Base-by-base conservation (phyloP, 1,284 basidiomycete species). In the Cystobasidium pallidum region DNA sequence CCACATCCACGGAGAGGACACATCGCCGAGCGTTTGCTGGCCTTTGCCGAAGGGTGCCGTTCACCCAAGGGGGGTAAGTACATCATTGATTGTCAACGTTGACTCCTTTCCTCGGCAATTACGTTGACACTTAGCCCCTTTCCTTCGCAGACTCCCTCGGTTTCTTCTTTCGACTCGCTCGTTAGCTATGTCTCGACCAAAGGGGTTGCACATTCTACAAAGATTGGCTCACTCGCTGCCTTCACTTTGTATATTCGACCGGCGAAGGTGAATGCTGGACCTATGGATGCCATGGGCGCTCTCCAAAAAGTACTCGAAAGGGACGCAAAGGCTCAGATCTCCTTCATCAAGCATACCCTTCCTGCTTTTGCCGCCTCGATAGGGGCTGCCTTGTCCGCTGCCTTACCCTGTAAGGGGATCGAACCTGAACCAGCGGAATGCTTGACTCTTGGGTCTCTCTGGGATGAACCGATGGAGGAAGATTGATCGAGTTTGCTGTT, bases 1-100 rank as follows among this genome's bases (percentile, higher is more conserved):
- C 32, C 54, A 57, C 54, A 57, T 57, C 54, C 54, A 57, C 32
- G 54, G 54, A n/a, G 30, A 57, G 21, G 54, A 57, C 3, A 34
- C 32, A 2, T 32, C 28, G 19, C 54, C 54, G 6, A 28, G 24
- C 26, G 54, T 36, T 3, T 57, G 54, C 54, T 57, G 54, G 54
- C 54, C 54, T 3, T n/a, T 57, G 19, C 54, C 54, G 3, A 36
- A 57, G 19, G 28, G 54, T 57, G 54, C 54, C 10, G n/a, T 19
- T 15, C 54, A 57, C n/a, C 8, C 30, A 57, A 32, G 54, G 36
- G 54, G 54, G 32, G 54, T 57, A 57, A 57, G 28, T 57, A 19
- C 19, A n/a, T n/a, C 10, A 17, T 57, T 11, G 28, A 2, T 11
- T 28, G 6, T 41, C 43, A 15, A 45, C 7, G 36, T 39, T 10